Base-by-base conservation (phyloP, 2,329 filamentous ascomycete species). In the Arthrobotrys conoides region DNA sequence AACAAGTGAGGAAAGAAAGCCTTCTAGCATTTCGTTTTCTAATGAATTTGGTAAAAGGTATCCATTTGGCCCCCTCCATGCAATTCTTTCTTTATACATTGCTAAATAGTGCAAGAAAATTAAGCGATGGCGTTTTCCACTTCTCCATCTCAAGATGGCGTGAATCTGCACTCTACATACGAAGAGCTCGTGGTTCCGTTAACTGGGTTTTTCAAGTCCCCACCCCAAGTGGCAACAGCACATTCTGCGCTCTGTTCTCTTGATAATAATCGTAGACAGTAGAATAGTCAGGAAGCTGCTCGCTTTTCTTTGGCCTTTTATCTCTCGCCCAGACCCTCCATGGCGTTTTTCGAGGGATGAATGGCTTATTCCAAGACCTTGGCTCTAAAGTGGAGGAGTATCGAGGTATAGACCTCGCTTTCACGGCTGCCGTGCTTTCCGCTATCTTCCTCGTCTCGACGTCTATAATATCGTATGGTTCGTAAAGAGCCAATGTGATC, bases 301-400 rank as follows among this genome's bases (percentile, higher is more conserved):
- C 71, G 30, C 71, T 64, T n/a, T 22, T 38, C 22, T 63, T 63
- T 12, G 71, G 71, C 6, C 46, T 53, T n/a, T 68, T 75, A 10
- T 53, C 44, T 5, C 71, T 44, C 2, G 71, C 71, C 71, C 71
- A 75, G 5, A 53, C 46, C 51, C 71, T 51, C 71, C 71, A 75
- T 6, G 63, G 64, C 20, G 53, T 68, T 48, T 69, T 75, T 5
- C 48, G 20, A 20, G 55, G 53, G 10, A 73, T 18, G 24, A 53
- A 72, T 9, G 41, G 30, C 44, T 68, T 75, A 24, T 61, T 51
- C 63, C 64, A 75, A 63, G 49, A 49, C 51, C 53, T 63, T 46
- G 38, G 51, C 44, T 75, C 71, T 5, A 75, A 16, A 20, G 18
- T 22, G 1, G 49, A 6, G 0, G 71, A 75, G 22, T 63, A 75